A percentile compares a stretch with the other conserved stretches of the same genome.
Evolutionary conservation across 768 basidiomycete species (phyloP).

Genomic region (Tricholoma sp.): DNA sequence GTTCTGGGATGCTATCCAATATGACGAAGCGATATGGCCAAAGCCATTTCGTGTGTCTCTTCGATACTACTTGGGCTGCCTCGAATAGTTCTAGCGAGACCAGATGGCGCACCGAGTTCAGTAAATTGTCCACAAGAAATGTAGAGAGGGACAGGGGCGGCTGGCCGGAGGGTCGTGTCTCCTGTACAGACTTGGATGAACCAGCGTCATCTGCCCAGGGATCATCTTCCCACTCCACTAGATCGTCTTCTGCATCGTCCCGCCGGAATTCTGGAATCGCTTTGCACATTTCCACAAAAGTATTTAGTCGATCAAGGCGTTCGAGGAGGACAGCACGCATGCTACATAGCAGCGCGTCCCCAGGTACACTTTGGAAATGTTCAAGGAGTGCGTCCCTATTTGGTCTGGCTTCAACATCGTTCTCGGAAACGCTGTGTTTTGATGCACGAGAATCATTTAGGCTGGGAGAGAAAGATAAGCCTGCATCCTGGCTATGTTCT

Average conservation of each 20-base stretch:
- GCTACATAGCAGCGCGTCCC: conserved; percentile 59
- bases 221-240: conserved; percentile 73
- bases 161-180: conserved; percentile 22
- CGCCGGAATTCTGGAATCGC: conserved; percentile 26
- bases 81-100: conserved; percentile 57
- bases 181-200: conserved; percentile 20
- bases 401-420: conserved; percentile 1
- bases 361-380: conserved; percentile 53
- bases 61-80: conserved; percentile 53
- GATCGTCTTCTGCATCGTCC: conserved; percentile 42
- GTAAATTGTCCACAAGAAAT: conserved; percentile 59
- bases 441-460: not conserved
- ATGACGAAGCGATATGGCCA: conserved; percentile 69
- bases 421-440: not conserved
- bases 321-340: conserved; percentile 66
- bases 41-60: conserved; percentile 50
- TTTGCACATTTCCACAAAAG: conserved; percentile 60
- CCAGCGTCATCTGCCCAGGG: conserved; percentile 58
- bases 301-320: conserved; percentile 64
- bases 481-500: conserved; percentile 38
- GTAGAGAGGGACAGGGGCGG: conserved; percentile 48
- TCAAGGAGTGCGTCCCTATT: conserved; percentile 30
- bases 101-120: conserved; percentile 56
- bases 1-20: conserved; percentile 70
- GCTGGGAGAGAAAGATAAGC: conserved; percentile 13